Base-by-base conservation (phyloP, 257 asterid genomes). In the Solanum ossicruentum region DNA sequence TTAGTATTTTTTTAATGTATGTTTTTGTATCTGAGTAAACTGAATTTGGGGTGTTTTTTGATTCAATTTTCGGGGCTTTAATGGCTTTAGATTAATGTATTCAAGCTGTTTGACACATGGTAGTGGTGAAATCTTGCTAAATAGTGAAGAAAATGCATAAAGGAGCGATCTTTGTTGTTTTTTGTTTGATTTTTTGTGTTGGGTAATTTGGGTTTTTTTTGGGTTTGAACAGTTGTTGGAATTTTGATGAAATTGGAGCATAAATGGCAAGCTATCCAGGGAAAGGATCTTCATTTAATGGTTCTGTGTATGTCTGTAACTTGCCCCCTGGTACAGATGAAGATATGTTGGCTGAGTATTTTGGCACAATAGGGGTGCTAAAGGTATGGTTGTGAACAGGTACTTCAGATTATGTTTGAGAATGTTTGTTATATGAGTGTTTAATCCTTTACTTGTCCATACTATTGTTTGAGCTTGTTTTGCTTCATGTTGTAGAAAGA, bases 341-440 rank as follows among this genome's bases (percentile, higher is more conserved):
- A 88, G 90, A 92, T 83, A 97, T 97, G 99, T 81, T 97, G 84
- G 98, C 99, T 71, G 98, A 97, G 58, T 90, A 90, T 91, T 97
- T 97, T 89, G 97, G 99, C 84, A 97, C 98, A 5, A 95, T 95
- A 88, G 99, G 99, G 82, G 86, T 97, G 96, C 91, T 97, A 36
- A 97, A 95, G 99, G 99, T 96, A 92, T 87, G 91, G 43, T 87
- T 51, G 36, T 84, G 79, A 82, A 21, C 66, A 79, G 80, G 81
- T 86, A 75, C 61, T 86, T 88, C 58, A 12, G 32, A 28, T 77
- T 85, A 65, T 36, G n/a, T n/a, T 71, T 52, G 54, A 66, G 85
- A 51, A 16, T 20, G 57, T 83, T 66, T 67, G 21, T 23, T 65
- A 65, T 83, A 67, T 20, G 41, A 36, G 41, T 36, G 20, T 39